phyloP scores from a whole-genome alignment of 768 basidiomycete species.

The Chalciporus piperatus region DNA sequence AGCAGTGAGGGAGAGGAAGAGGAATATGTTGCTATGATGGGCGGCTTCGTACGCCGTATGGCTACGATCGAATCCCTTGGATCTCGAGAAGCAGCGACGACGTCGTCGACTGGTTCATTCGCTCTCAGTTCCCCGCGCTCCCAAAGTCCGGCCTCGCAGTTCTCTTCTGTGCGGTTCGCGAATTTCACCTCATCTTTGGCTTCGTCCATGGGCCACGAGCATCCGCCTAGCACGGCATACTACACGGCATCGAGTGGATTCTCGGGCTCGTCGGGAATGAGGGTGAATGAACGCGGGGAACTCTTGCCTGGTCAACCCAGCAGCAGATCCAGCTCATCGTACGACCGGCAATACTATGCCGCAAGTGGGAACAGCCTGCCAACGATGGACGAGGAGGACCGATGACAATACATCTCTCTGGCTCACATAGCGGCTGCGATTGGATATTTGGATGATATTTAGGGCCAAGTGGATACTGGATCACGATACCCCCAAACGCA shows the following conservation, averaged over 20 bases:
- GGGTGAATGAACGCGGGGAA: conserved; percentile 30
- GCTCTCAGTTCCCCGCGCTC: conserved; percentile 27
- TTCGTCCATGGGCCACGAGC: conserved; percentile 1
- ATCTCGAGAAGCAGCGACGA: conserved; percentile 50
- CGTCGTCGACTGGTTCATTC: conserved; percentile 29
- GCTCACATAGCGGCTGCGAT: background rate
- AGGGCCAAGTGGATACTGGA: background rate
- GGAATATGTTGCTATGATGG: conserved; percentile 54
- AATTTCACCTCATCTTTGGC: conserved; percentile 3
- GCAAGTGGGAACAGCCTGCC: conserved; percentile 15
- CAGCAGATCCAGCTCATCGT: conserved; percentile 5
- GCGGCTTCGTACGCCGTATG: conserved; percentile 68
- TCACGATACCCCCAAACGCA: background rate
- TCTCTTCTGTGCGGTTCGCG: conserved; percentile 26
- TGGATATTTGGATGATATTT: background rate
- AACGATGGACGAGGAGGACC: conserved; percentile 5
- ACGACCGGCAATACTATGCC: conserved; percentile 14
- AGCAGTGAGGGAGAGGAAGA: conserved; percentile 25
- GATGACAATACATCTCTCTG: conserved; percentile 2
- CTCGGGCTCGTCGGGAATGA: conserved; percentile 3
- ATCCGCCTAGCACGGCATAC: conserved; percentile 25
- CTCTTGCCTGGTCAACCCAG: conserved; percentile 8
- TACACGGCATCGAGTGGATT: conserved; percentile 25
- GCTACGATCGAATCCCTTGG: conserved; percentile 79
- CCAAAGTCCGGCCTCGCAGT: conserved; percentile 17